Percentiles rank a stretch among this genome's conserved stretches.
Conservation (phyloP, 768 basidiomycete genomes). For the Pleurotus citrinopileatus region DNA sequence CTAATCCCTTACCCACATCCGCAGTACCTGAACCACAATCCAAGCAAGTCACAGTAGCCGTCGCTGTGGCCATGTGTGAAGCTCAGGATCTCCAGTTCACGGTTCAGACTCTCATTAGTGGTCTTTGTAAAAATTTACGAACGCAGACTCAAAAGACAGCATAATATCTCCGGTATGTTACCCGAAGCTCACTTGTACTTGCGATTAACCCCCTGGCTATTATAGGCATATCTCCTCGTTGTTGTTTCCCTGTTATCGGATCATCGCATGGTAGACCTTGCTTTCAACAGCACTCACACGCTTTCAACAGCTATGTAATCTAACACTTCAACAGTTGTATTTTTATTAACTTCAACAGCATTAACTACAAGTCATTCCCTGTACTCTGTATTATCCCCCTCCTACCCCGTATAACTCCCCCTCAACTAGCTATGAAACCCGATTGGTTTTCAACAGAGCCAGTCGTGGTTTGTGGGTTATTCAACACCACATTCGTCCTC, state of each 20-base stretch:
- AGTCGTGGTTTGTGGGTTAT: constrained; percentile 4
- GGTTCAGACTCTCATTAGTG: constrained; percentile 10
- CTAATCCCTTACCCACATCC: constrained; percentile 7
- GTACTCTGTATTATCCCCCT: background rate
- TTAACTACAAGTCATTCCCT: background rate
- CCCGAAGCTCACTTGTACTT: background rate
- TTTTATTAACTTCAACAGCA: constrained; percentile 9
- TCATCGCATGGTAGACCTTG: constrained; percentile 9
- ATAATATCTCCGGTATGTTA: background rate
- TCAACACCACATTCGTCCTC: background rate
- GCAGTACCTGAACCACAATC: background rate
- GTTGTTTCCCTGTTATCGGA: constrained; percentile 2
- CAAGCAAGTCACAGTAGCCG: constrained; percentile 9
- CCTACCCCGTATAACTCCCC: background rate
- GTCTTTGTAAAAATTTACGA: constrained; percentile 8
- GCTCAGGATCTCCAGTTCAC: constrained; percentile 8
- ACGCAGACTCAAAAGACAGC: background rate
- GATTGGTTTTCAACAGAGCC: constrained; percentile 5
- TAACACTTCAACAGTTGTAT: constrained; percentile 11
- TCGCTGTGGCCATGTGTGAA: constrained; percentile 10
- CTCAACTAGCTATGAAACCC: background rate
- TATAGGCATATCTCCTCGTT: background rate
- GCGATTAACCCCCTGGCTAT: background rate
- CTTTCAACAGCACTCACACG: constrained; percentile 11
- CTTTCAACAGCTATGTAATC: constrained; percentile 11